Conservation (phyloP, 2,329 filamentous ascomycete genomes). For the Hortaea sp. region DNA sequence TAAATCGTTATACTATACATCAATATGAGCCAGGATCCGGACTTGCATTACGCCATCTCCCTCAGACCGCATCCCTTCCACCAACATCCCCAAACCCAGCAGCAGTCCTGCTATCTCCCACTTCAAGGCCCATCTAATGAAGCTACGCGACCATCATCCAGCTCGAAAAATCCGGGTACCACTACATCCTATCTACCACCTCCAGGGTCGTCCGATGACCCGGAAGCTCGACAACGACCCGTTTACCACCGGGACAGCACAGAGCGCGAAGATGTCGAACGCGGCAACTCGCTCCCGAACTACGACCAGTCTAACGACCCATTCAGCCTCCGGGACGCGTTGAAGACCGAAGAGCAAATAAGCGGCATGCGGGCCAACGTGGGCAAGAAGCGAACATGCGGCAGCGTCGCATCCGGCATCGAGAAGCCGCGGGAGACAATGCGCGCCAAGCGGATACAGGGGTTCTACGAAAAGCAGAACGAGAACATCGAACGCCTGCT, state of each 20-base stretch:
- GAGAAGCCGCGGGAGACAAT: conserved; percentile 34
- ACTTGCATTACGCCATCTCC: conserved; percentile 39
- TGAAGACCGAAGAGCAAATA: conserved; percentile 70
- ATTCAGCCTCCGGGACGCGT: conserved; percentile 63
- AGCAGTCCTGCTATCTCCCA: conserved; percentile 10
- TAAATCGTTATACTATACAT: not conserved
- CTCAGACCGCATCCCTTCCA: conserved; percentile 39
- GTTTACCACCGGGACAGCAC: conserved; percentile 22
- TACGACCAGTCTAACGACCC: conserved; percentile 64
- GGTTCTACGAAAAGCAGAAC: conserved; percentile 86
- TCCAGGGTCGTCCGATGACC: conserved; percentile 4
- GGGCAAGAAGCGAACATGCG: conserved; percentile 54
- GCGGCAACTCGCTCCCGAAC: conserved; percentile 42
- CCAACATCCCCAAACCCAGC: conserved; percentile 19
- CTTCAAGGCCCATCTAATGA: conserved; percentile 15
- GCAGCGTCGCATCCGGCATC: conserved; percentile 16
- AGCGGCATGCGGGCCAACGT: conserved; percentile 68
- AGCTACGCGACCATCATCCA: conserved; percentile 11
- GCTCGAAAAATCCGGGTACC: conserved; percentile 21
- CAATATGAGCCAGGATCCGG: conserved; percentile 26
- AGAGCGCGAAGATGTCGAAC: conserved; percentile 32
- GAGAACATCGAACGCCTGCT: conserved; percentile 85
- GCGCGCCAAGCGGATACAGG: conserved; percentile 51
- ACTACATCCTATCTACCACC: conserved; percentile 29
- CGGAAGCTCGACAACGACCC: conserved; percentile 24